Conservation (phyloP, 106 monocot genomes). For the Platanthera zijinensis region DNA sequence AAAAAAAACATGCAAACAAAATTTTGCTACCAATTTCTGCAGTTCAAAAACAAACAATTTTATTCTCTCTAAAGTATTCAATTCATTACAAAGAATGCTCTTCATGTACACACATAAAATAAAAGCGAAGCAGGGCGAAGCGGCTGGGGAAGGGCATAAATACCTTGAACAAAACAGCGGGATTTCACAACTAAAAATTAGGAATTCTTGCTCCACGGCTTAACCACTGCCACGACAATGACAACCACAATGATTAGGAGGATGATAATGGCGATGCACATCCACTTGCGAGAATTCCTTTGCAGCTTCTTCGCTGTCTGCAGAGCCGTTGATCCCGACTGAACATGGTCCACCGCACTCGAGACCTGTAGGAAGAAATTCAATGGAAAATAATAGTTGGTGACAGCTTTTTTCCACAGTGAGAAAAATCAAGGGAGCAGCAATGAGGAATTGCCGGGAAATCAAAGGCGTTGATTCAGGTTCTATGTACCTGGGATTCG, state of each 20-base stretch:
- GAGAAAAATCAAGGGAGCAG: no score
- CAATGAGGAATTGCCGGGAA: neutral
- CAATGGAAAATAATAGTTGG: neutral
- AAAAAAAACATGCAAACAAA: no score
- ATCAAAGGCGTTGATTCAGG: neutral
- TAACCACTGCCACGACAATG: constrained; percentile 59
- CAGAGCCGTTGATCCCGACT: constrained; percentile 60
- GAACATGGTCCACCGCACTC: constrained; percentile 79
- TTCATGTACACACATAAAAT: neutral
- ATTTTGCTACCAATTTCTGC: neutral
- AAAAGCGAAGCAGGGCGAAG: neutral
- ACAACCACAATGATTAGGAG: constrained; percentile 62
- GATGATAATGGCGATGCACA: constrained; percentile 88
- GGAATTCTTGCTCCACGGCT: constrained; percentile 57
- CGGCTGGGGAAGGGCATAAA: neutral
- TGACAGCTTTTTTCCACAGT: no score
- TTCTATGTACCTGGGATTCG: constrained; percentile 11
- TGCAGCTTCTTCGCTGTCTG: constrained; percentile 78
- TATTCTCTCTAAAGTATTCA: constrained; percentile 2
- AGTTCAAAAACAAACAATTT: neutral
- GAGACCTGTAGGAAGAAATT: constrained; percentile 44
- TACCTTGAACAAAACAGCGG: neutral
- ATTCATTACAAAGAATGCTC: constrained; percentile 2
- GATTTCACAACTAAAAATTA: neutral
- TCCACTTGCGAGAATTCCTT: constrained; percentile 90